Evolutionary conservation across 176 grass and related monocot genomes (phyloP).

Genomic region (Echinochloa phyllopogon): DNA sequence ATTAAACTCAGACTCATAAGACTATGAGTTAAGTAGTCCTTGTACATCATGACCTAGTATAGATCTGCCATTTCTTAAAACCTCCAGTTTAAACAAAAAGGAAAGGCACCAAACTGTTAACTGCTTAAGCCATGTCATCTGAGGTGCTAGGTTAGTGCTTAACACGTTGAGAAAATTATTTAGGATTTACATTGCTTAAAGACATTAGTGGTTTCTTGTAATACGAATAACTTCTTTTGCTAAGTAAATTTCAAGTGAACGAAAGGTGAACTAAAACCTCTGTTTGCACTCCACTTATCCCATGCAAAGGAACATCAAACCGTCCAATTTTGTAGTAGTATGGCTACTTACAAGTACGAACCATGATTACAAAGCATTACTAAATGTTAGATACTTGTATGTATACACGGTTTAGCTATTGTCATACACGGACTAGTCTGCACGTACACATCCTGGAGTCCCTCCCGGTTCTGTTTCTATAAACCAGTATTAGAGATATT

Average conservation of each 20-base stretch:
- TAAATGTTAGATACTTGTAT: neutral
- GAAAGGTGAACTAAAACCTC: neutral
- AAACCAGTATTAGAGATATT: no score
- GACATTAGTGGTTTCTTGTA: slow-evolving; percentile 20
- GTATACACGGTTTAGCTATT: no score
- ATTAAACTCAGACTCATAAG: neutral
- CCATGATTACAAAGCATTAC: neutral
- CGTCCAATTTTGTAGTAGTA: neutral
- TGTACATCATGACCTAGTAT: slow-evolving; percentile 1
- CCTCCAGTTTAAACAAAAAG: slow-evolving; percentile 14
- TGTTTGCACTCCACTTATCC: neutral
- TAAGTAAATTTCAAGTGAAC: neutral
- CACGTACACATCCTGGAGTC: no score
- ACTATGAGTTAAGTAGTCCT: neutral
- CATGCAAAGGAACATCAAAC: neutral
- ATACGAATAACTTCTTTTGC: neutral
- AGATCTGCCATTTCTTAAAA: neutral
- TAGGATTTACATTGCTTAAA: slow-evolving; percentile 7
- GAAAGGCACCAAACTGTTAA: neutral
- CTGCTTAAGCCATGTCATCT: slow-evolving; percentile 10
- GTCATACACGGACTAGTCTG: no score
- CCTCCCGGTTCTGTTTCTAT: no score
- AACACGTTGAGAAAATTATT: neutral
- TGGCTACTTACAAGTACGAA: neutral
- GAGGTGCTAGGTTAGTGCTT: neutral